phyloP scores from a whole-genome alignment of 2,329 filamentous ascomycete genomes.

The Emergomyces pasteurianus region DNA sequence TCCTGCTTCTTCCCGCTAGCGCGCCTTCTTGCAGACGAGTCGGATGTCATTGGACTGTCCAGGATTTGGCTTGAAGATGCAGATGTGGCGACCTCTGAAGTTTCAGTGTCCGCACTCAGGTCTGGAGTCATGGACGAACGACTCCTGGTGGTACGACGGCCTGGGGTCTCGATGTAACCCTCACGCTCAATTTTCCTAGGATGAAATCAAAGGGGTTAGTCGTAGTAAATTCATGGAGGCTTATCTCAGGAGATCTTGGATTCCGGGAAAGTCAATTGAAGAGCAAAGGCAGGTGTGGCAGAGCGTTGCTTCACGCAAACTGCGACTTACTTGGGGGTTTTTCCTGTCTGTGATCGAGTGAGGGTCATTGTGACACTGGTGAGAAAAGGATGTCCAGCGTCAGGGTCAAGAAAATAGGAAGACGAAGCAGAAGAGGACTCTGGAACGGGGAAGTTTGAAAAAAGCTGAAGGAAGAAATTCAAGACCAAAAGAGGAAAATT shows the following conservation, averaged over 20 bases:
- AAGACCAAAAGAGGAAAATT: background rate
- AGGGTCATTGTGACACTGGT: constrained; percentile 26
- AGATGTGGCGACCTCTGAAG: background rate
- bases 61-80: background rate
- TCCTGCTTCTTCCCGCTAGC: constrained; percentile 11
- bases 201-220: background rate
- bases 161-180: constrained; percentile 42
- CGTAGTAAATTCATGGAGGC: background rate
- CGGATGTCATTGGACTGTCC: background rate
- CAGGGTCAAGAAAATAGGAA: background rate
- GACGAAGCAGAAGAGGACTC: background rate
- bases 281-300: background rate
- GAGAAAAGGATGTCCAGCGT: background rate
- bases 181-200: constrained; percentile 41
- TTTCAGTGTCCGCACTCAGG: constrained; percentile 11
- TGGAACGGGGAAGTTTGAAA: background rate
- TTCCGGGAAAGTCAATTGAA: background rate
- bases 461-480: background rate
- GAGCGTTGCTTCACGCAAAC: background rate
- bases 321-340: constrained; percentile 37
- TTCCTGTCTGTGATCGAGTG: constrained; percentile 41
- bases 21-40: constrained; percentile 1
- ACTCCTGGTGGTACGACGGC: constrained; percentile 33
- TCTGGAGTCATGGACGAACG: constrained; percentile 26
- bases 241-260: background rate